Base-by-base conservation (phyloP, 495 filamentous ascomycete genomes). In the Trichoderma virens region DNA sequence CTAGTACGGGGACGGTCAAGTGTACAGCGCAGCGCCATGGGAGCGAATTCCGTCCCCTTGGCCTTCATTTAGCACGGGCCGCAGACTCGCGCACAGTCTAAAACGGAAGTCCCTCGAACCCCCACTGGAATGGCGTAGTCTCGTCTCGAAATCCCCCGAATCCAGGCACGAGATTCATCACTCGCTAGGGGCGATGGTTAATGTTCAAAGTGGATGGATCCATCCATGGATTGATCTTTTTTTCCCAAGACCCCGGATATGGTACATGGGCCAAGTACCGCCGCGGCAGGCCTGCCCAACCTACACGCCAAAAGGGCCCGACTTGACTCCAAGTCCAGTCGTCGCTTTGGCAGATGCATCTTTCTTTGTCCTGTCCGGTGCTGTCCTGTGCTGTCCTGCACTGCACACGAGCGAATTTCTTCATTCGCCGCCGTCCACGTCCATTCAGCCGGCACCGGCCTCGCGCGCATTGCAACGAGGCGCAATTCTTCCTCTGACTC, bases 111-210 rank as follows among this genome's bases (percentile, higher is more conserved):
- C 43, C 43, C 43, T 47, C n/a, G 43, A 23, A 20, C 43, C 43
- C 43, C 16, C 43, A 47, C 43, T 23, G n/a, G n/a, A 6, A 47
- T 47, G 43, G 43, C 43, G 43, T 47, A 23, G 43, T 56, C 51
- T 27, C 20, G 7, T 30, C 27, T 28, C 27, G 11, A 30, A 56
- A 56, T 27, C 5, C 51, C 51, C 51, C 27, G 51, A 56, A 56
- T 56, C 25, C 51, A 56, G 51, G 51, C 51, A 56, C 51, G 23
- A 56, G 51, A 56, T 56, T 56, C 51, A n/a, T 11, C 32, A n/a
- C 51, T 56, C 51, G 51, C 23, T 28, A 56, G 51, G 51, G 51
- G 25, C 51, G 51, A 56, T 56, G 51, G 51, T 20, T 23, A 30
- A 16, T 23, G 43, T 23, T 47, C 43, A n/a, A n/a, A n/a, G n/a